Percentiles rank a stretch among this genome's conserved stretches.
Evolutionary conservation across 225 moss, liverwort and hornwort species (phyloP).

Genomic region (Takakia lepidozioides): DNA sequence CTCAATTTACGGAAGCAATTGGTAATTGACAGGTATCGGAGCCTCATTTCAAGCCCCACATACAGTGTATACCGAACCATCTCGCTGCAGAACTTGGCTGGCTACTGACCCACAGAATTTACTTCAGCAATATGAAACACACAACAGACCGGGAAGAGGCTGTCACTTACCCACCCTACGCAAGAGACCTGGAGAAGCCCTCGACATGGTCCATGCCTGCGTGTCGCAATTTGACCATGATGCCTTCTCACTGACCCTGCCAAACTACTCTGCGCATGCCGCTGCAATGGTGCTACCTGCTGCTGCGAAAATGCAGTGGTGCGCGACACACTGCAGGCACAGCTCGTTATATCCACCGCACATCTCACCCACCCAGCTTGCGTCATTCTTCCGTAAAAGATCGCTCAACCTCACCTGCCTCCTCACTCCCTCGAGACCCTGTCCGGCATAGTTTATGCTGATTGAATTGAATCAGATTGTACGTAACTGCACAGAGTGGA

Average conservation of each 20-base stretch:
- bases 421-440: not conserved
- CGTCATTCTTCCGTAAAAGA: not conserved
- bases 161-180: slow-evolving; percentile 43
- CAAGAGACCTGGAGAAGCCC: slow-evolving; percentile 32
- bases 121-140: not conserved
- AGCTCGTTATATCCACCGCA: slow-evolving; percentile 24
- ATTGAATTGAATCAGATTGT: not conserved
- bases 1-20: no score
- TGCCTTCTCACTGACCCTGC: no score
- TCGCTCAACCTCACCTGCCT: not conserved
- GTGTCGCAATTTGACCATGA: no score
- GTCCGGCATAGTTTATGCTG: not conserved
- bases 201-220: slow-evolving; percentile 28
- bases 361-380: slow-evolving; percentile 6
- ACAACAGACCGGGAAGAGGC: no score
- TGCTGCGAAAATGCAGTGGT: no score
- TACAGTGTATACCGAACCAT: no score
- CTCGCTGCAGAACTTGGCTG: not conserved
- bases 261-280: no score
- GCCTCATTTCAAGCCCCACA: no score
- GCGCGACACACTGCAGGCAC: slow-evolving; percentile 16
- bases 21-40: no score
- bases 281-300: no score
- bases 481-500: slow-evolving; percentile 5
- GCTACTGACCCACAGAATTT: not conserved